Conservation (phyloP, 768 basidiomycete genomes). For the Mycena haematopus region DNA sequence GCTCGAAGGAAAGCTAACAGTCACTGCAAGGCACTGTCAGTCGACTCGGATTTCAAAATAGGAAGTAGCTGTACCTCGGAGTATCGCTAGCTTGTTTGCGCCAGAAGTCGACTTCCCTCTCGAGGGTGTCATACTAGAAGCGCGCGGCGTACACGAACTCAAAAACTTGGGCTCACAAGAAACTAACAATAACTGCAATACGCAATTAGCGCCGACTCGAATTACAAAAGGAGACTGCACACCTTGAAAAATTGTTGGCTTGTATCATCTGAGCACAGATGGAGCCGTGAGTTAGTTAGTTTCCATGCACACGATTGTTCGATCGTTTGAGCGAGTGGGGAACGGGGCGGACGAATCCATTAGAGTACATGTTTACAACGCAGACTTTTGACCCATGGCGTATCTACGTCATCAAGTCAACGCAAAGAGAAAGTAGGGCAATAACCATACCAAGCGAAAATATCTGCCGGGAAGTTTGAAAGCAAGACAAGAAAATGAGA, state of each 20-base stretch:
- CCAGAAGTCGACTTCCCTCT: no score
- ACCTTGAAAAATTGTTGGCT: slow-evolving; percentile 12
- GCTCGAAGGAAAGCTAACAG: background rate
- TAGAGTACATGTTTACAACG: slow-evolving; percentile 29
- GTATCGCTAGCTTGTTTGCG: no score
- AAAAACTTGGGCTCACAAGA: slow-evolving; percentile 3
- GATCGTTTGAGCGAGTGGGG: slow-evolving; percentile 16
- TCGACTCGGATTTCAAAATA: no score
- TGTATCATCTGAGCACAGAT: background rate
- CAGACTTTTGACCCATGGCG: slow-evolving; percentile 20
- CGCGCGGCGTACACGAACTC: background rate
- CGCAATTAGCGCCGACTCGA: background rate
- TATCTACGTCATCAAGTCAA: slow-evolving; percentile 26
- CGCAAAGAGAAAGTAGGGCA: slow-evolving; percentile 28
- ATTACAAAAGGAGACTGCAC: background rate
- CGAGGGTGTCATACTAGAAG: no score
- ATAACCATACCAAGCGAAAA: slow-evolving; percentile 24
- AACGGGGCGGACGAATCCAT: slow-evolving; percentile 24
- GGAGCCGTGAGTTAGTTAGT: slow-evolving; percentile 21
- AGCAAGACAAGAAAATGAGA: slow-evolving; percentile 27
- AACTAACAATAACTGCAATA: slow-evolving; percentile 10
- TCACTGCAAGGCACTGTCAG: background rate
- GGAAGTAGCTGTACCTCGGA: no score
- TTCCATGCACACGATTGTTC: slow-evolving; percentile 9
- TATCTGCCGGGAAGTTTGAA: slow-evolving; percentile 21